A percentile compares a stretch with the other conserved stretches of the same genome.
These are phyloP conservation scores for Aquilaria malaccensis DNA, from an alignment of 345 rosid species.

Conservation along the genomic window DNA sequence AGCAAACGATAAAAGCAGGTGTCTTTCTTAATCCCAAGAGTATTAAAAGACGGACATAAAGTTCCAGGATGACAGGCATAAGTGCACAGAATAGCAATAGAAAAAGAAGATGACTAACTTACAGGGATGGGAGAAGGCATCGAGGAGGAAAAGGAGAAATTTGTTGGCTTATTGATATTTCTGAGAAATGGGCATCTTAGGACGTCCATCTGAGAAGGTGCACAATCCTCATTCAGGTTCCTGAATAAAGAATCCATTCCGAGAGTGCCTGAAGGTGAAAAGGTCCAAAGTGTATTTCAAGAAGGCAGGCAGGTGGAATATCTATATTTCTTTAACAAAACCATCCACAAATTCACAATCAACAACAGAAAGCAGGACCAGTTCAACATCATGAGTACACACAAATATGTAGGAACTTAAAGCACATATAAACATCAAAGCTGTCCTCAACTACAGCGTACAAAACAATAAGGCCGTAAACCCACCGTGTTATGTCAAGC, in stretches of 20 bases:
- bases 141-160: constrained; percentile 67
- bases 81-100: background rate
- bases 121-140: constrained; percentile 69
- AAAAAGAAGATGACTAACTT: constrained; percentile 20
- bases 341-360: too few relatives aligned
- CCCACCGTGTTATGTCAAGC: too few relatives aligned
- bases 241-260: constrained; percentile 56
- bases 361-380: too few relatives aligned
- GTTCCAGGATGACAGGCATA: background rate
- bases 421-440: too few relatives aligned
- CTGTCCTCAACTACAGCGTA: too few relatives aligned
- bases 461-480: too few relatives aligned
- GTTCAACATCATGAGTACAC: too few relatives aligned
- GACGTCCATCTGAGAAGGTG: constrained; percentile 42
- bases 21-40: background rate
- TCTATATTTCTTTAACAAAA: too few relatives aligned
- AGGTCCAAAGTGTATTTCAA: background rate
- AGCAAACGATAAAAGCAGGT: background rate
- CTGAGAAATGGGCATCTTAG: constrained; percentile 89
- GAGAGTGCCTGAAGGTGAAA: constrained; percentile 22
- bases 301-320: too few relatives aligned
- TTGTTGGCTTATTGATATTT: constrained; percentile 94
- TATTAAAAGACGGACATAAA: background rate
- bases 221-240: constrained; percentile 41
- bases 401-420: too few relatives aligned